These are phyloP conservation scores for Penicillium lividum DNA, from an alignment of 495 filamentous ascomycete species.

Conservation along the genomic window DNA sequence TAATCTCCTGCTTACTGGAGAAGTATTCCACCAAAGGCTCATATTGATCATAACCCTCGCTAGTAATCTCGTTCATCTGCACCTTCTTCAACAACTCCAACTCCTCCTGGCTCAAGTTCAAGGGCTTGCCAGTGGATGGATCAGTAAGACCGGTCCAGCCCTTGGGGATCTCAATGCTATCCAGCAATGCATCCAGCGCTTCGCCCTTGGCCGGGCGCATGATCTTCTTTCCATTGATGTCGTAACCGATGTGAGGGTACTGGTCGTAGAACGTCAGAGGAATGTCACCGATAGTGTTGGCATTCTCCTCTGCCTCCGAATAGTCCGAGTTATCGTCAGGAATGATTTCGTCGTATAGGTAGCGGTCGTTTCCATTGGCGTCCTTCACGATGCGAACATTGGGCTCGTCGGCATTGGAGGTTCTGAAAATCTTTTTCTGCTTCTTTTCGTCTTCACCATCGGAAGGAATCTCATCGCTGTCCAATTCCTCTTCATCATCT, in stretches of 20 bases:
- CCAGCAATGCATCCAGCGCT: slow-evolving; percentile 88
- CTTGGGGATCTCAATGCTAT: slow-evolving; percentile 96
- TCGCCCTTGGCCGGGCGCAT: slow-evolving; percentile 93
- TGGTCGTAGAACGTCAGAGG: slow-evolving; percentile 93
- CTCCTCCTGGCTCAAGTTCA: slow-evolving; percentile 85
- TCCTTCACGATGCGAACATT: slow-evolving; percentile 58
- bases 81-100: slow-evolving; percentile 85
- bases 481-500: slow-evolving; percentile 46
- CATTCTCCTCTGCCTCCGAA: slow-evolving; percentile 72
- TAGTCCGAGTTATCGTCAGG: slow-evolving; percentile 96
- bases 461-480: slow-evolving; percentile 55
- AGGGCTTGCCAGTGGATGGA: slow-evolving; percentile 84
- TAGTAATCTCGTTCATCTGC: slow-evolving; percentile 84
- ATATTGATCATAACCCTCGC: slow-evolving; percentile 89
- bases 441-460: slow-evolving; percentile 35
- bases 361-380: slow-evolving; percentile 72
- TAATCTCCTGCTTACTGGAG: slow-evolving; percentile 81
- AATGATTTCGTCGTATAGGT: slow-evolving; percentile 85
- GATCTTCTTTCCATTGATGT: slow-evolving; percentile 98
- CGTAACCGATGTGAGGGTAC: slow-evolving; percentile 97
- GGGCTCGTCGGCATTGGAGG: slow-evolving; percentile 26
- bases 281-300: slow-evolving; percentile 94
- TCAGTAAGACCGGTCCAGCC: slow-evolving; percentile 97
- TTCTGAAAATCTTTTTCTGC: slow-evolving; percentile 21
- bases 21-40: slow-evolving; percentile 93